Evolutionary conservation across 2,329 filamentous ascomycete genomes (phyloP).

Genomic region (Xylaria sp.): DNA sequence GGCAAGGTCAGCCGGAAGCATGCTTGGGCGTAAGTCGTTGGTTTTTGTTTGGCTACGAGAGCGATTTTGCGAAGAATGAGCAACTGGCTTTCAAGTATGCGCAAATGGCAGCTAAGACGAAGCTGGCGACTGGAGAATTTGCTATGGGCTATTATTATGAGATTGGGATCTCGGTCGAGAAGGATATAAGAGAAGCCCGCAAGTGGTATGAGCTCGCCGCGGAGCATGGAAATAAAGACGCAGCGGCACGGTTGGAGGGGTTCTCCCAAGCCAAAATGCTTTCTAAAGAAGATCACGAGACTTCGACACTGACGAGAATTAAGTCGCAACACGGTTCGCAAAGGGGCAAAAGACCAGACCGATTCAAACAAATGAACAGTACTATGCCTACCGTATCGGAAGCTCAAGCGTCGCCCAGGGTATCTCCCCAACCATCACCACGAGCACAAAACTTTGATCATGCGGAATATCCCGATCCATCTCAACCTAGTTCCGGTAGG

Average conservation of each 20-base stretch:
- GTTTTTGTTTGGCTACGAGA: conserved; percentile 96
- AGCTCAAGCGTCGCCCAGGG: conserved; percentile 48
- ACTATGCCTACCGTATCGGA: conserved; percentile 63
- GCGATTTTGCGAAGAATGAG: conserved; percentile 94
- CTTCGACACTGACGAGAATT: conserved; percentile 87
- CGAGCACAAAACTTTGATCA: conserved; percentile 54
- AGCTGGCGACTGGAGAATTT: conserved; percentile 91
- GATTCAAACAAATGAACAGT: conserved; percentile 62
- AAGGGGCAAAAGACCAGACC: conserved; percentile 68
- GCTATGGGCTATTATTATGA: conserved; percentile 98
- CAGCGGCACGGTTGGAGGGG: conserved; percentile 81
- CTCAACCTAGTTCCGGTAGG: conserved; percentile 52
- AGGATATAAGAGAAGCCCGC: conserved; percentile 82
- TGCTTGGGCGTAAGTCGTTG: conserved; percentile 97
- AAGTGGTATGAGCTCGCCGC: conserved; percentile 92
- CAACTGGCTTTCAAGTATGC: conserved; percentile 92
- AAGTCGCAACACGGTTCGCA: conserved; percentile 81
- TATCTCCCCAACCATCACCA: conserved; percentile 57
- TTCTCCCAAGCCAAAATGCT: conserved; percentile 84
- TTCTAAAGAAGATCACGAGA: conserved; percentile 92
- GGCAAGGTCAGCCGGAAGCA: conserved; percentile 91
- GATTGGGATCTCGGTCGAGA: conserved; percentile 91
- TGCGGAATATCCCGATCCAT: conserved; percentile 60
- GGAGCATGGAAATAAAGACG: conserved; percentile 91
- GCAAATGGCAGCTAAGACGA: conserved; percentile 81